Evolutionary conservation across 1,139 yeast genomes (phyloP), one percentile per base, ranked within the genome.

Genomic region (Suhomyces coccinellae): DNA sequence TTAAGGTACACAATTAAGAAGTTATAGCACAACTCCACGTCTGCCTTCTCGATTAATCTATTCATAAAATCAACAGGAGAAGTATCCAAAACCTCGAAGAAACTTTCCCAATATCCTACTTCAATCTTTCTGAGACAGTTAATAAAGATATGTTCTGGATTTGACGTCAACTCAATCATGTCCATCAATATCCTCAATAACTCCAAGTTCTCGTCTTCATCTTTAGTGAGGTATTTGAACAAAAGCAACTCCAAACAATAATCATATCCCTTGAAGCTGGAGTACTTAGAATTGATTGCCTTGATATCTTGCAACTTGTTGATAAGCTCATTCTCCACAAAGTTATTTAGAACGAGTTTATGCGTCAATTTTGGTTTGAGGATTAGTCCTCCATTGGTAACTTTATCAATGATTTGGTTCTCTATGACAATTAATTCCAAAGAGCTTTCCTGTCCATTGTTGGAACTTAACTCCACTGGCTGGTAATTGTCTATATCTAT

Each of bases 91-190:
- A 62, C 58, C 11, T 55, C 53, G 46, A 74, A 74, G 50, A 73
- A 73, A 28, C 54, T 56, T 13, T 59, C 50, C 79, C 79, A 74
- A 48, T 67, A 68, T 13, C 59, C 65, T 33, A 68, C 64, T 51
- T 74, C 79, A 27, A 74, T 71, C 46, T 74, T 74, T 17, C 79
- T 53, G 44, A 74, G 62, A 52, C 77, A 74, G 44, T 71, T 71
- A 35, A 73, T 69, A 48, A 65, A 71, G 13, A 73, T 65, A 11
- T 57, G 56, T 38, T 69, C 72, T 9, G 69, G 56, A 28, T 61
- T 54, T 15, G 58, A 55, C n/a, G 59, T 53, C 27, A 52, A 49
- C 45, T 67, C 63, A 22, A 73, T 67, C 36, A 74, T 54, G 29
- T 59, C 55, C 13, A 68, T 59, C 32, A 73, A 55, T 29, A 56